Evolutionary conservation across 768 basidiomycete species (phyloP), one percentile per base, ranked within the genome.

Genomic region (Lactarius hengduanensis): DNA sequence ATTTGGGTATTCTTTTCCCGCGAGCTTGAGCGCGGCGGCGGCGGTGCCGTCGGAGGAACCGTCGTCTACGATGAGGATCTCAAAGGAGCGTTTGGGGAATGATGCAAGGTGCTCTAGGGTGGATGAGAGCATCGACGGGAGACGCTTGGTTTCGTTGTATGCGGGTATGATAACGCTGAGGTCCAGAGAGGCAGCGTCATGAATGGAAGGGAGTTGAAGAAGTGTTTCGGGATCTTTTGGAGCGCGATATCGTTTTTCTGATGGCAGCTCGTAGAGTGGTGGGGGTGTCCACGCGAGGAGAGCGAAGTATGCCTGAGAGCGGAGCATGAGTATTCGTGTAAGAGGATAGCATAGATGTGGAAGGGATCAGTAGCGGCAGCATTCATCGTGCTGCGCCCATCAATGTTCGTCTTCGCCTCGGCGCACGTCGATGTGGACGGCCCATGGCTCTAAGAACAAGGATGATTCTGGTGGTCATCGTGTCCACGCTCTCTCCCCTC

Each of bases 391-490:
- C 78, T 82, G 80, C 76, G 80, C 83, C 84, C 88, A 80, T 73
- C 66, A 67, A 65, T 66, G 80, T 73, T 90, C 91, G 86, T 89
- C 91, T 71, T 83, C 76, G 82, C 78, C 79, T 74, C 79, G 80
- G 83, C 90, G 89, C 82, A 74, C 74, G 75, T 76, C 72, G 69
- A 72, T n/a, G 28, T 71, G 73, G 72, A 78, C 69, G 77, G 81
- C 91, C 87, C 86, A 77, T 72, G 74, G 80, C 88, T 92, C 91
- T 80, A 89, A 92, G 91, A 92, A 93, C 91, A 93, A 93, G 91
- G 91, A 93, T 93, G 91, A 91, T 84, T 76, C 64, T 79, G 80
- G 79, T 77, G 71, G 79, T 85, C 88, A 90, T 91, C 90, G 69
- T 74, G 64, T 64, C 59, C 58, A 22, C 22, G 28, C 4, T 10